phyloP scores from a whole-genome alignment of 441 rosid genomes.

The Geranium incanum region DNA sequence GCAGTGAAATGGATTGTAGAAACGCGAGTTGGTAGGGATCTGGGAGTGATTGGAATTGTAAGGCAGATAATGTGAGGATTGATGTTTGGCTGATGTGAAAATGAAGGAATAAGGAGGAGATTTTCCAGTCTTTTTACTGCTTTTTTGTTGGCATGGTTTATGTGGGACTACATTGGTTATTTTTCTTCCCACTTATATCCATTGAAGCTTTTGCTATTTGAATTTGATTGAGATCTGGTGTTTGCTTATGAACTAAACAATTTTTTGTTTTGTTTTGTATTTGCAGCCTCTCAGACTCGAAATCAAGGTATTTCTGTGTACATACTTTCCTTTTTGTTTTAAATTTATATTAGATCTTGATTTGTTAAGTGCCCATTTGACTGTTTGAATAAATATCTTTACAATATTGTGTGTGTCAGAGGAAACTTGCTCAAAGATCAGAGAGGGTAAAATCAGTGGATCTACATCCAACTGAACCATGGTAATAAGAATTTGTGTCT shows the following conservation, averaged over 20 bases:
- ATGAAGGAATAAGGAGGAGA: not conserved
- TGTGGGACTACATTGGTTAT: not conserved
- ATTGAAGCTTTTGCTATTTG: slow-evolving; percentile 15
- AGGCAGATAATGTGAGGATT: not conserved
- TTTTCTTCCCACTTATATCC: not conserved
- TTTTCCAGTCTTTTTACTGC: not conserved
- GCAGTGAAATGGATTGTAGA: slow-evolving; percentile 14
- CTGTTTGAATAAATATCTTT: slow-evolving; percentile 14
- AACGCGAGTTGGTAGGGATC: slow-evolving; percentile 29
- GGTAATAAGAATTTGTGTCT: slow-evolving; percentile 33
- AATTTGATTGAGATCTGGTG: slow-evolving; percentile 21
- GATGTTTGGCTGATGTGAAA: slow-evolving; percentile 14
- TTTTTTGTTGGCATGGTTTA: not conserved
- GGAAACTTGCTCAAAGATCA: slow-evolving; percentile 62
- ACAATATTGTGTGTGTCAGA: slow-evolving; percentile 36
- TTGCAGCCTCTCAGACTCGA: slow-evolving; percentile 61
- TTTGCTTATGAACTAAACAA: slow-evolving; percentile 17
- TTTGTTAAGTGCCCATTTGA: too few species aligned
- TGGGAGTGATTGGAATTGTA: slow-evolving; percentile 13
- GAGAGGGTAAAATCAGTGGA: slow-evolving; percentile 87
- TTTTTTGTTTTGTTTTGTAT: slow-evolving; percentile 19
- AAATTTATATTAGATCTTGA: slow-evolving; percentile 1
- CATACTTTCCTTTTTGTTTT: slow-evolving; percentile 14
- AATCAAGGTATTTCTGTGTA: slow-evolving; percentile 40
- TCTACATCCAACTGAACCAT: slow-evolving; percentile 85